These are phyloP conservation scores for Nakazawaea laoshanensis DNA, from an alignment of 805 yeast species.

Conservation along the genomic window DNA sequence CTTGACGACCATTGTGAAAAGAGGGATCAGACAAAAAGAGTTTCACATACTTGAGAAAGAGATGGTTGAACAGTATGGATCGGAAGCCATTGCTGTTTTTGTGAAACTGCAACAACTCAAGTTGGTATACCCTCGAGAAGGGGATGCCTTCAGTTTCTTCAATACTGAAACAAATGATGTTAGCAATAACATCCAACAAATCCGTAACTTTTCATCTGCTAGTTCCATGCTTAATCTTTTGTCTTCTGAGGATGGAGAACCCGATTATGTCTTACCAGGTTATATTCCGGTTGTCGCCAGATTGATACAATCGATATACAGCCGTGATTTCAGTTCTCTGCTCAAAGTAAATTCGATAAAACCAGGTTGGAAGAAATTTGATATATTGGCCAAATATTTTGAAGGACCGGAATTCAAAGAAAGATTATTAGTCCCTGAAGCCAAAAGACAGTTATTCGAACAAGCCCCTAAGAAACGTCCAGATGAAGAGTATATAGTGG, in stretches of 20 bases:
- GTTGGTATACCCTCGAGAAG: constrained; percentile 29
- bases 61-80: constrained; percentile 58
- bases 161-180: too few species aligned
- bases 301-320: constrained; percentile 59
- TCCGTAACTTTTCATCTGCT: constrained; percentile 24
- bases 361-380: constrained; percentile 34
- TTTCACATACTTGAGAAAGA: constrained; percentile 44
- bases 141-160: constrained; percentile 11
- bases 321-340: constrained; percentile 32
- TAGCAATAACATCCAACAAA: constrained; percentile 19
- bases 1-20: constrained; percentile 52
- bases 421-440: constrained; percentile 21
- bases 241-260: constrained; percentile 32
- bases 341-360: constrained; percentile 2
- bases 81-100: constrained; percentile 36
- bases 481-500: constrained; percentile 25
- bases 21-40: constrained; percentile 64
- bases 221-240: constrained; percentile 38
- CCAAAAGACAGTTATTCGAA: constrained; percentile 18
- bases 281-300: constrained; percentile 71
- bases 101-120: constrained; percentile 41
- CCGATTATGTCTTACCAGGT: constrained; percentile 67
- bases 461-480: constrained; percentile 20
- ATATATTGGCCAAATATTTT: constrained; percentile 30
- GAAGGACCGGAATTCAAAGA: constrained; percentile 25